Evolutionary conservation across 169 alveolate genomes (phyloP).

Genomic region (Besnoitia besnoiti): DNA sequence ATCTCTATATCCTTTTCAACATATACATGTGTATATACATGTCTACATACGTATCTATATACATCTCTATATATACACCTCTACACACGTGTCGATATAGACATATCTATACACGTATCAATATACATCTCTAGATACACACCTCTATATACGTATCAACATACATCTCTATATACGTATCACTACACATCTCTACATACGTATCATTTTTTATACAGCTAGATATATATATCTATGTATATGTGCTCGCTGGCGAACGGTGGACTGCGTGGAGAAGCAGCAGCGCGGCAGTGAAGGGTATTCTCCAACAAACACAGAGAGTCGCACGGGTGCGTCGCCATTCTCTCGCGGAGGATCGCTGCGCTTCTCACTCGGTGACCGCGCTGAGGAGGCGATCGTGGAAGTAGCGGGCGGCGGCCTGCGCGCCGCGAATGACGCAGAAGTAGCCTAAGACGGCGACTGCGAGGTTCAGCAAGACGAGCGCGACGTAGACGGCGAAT

Average conservation of each 20-base stretch:
- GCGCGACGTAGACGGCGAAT: background rate
- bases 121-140: conserved; percentile 89
- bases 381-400: background rate
- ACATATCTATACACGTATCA: background rate
- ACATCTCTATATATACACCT: background rate
- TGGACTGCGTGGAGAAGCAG: background rate
- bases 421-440: background rate
- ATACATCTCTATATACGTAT: background rate
- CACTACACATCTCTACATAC: background rate
- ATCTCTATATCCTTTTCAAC: no score
- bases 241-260: background rate
- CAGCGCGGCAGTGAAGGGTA: background rate
- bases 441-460: background rate
- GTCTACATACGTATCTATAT: background rate
- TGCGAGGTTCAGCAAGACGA: background rate
- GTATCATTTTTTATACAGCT: background rate
- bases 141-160: background rate
- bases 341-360: background rate
- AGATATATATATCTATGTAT: background rate
- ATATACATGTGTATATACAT: background rate
- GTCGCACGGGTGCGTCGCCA: background rate
- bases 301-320: background rate
- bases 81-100: background rate
- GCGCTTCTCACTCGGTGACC: conserved; percentile 43
- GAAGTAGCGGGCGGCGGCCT: conserved; percentile 37